Conservation (phyloP, 1,284 basidiomycete genomes). For the Butyriboletus appendiculatus region DNA sequence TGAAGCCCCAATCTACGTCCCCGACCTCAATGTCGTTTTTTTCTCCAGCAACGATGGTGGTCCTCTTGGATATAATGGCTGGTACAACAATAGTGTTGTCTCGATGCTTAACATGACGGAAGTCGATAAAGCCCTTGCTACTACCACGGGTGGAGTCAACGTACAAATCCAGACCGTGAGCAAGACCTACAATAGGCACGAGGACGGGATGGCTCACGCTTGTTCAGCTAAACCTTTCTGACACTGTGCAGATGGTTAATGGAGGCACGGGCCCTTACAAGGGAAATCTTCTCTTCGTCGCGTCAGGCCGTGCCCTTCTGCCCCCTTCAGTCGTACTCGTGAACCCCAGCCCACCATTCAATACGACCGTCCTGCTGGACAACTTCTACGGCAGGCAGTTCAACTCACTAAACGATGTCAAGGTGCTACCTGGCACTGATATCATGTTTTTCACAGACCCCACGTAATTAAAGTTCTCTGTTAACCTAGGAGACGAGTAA, state of each 20-base stretch:
- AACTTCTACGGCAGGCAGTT: conserved; percentile 80
- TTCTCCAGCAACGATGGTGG: conserved; percentile 51
- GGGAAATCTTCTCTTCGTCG: conserved; percentile 62
- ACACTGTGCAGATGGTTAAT: conserved; percentile 66
- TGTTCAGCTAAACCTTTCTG: conserved; percentile 49
- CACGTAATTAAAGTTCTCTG: conserved; percentile 47
- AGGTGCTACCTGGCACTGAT: conserved; percentile 66
- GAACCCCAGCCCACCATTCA: conserved; percentile 62
- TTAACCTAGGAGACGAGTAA: no score
- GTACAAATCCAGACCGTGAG: conserved; percentile 56
- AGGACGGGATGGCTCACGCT: not conserved
- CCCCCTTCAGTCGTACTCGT: conserved; percentile 67
- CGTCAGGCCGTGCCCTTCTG: conserved; percentile 62
- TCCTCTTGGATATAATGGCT: conserved; percentile 38
- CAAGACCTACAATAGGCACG: not conserved
- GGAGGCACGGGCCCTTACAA: conserved; percentile 72
- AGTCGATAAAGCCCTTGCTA: conserved; percentile 41
- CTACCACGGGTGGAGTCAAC: conserved; percentile 44
- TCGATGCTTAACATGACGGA: conserved; percentile 49
- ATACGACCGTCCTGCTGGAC: conserved; percentile 63
- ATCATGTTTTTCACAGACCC: conserved; percentile 71
- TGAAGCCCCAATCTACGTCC: conserved; percentile 68
- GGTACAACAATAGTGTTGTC: conserved; percentile 49
- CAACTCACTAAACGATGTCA: conserved; percentile 80
- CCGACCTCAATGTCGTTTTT: conserved; percentile 59